Conservation (phyloP, 2,329 filamentous ascomycete species). For the Penicillium sp. region DNA sequence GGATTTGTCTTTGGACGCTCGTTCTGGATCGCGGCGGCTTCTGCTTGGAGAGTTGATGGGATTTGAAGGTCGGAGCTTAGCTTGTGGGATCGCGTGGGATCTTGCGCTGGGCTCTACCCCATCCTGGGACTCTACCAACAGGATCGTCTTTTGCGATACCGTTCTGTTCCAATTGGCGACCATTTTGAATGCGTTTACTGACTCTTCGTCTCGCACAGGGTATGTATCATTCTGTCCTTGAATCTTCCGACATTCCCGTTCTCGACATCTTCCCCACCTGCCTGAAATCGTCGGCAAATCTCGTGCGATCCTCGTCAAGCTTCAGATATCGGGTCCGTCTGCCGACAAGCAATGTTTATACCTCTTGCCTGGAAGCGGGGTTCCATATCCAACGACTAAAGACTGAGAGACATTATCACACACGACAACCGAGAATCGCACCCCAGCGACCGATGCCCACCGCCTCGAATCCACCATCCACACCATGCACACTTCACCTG, state of each 20-base stretch:
- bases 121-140: not conserved
- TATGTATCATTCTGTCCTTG: slow-evolving; percentile 25
- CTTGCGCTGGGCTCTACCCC: not conserved
- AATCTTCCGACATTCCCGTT: slow-evolving; percentile 1
- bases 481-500: not conserved
- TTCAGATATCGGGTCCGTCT: not conserved
- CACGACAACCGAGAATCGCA: not conserved
- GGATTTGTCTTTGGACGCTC: not conserved
- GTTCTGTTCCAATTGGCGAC: not conserved
- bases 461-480: not conserved
- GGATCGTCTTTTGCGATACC: no score
- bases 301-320: not conserved
- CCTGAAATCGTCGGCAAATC: not conserved
- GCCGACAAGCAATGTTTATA: not conserved
- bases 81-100: not conserved
- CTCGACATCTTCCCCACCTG: not conserved
- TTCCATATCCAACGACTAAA: not conserved
- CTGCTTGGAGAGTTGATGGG: not conserved
- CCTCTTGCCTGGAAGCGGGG: not conserved
- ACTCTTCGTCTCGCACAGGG: slow-evolving; percentile 24
- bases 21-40: not conserved
- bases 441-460: not conserved
- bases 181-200: slow-evolving; percentile 12
- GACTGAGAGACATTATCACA: not conserved
- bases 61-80: slow-evolving; percentile 3